phyloP scores from a whole-genome alignment of 305 asterid genomes.

The Andrographis paniculata region DNA sequence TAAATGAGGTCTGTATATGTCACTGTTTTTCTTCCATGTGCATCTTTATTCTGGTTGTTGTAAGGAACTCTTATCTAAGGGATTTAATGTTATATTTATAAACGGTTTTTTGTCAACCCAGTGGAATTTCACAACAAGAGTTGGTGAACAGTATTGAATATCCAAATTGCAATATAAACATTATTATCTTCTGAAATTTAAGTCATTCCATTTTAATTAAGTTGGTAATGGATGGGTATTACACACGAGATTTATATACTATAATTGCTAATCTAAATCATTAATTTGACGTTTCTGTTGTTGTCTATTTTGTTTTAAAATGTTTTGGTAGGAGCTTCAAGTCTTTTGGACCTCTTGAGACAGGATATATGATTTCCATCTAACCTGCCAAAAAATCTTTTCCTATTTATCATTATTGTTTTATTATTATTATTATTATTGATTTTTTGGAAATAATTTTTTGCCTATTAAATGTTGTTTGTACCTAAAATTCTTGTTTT shows the following conservation, averaged over 20 bases:
- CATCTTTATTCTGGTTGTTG: background rate
- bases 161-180: conserved; percentile 5
- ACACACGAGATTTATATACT: background rate
- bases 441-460: too few species aligned
- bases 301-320: background rate
- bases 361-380: conserved; percentile 4
- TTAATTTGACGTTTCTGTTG: background rate
- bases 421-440: too few species aligned
- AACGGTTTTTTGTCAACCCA: conserved; percentile 2
- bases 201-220: conserved; percentile 1
- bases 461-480: too few species aligned
- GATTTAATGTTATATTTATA: too few species aligned
- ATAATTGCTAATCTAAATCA: background rate
- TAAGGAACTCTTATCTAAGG: background rate
- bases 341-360: conserved; percentile 6
- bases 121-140: conserved; percentile 9
- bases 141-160: conserved; percentile 7
- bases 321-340: conserved; percentile 10
- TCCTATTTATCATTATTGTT: conserved; percentile 1
- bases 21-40: conserved; percentile 6
- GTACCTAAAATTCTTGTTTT: too few species aligned
- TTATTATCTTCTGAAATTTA: background rate
- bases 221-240: conserved; percentile 5
- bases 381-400: background rate
- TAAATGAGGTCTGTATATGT: conserved; percentile 43